Base-by-base conservation (phyloP, 805 yeast species). In the Blastobotrys attinorum region DNA sequence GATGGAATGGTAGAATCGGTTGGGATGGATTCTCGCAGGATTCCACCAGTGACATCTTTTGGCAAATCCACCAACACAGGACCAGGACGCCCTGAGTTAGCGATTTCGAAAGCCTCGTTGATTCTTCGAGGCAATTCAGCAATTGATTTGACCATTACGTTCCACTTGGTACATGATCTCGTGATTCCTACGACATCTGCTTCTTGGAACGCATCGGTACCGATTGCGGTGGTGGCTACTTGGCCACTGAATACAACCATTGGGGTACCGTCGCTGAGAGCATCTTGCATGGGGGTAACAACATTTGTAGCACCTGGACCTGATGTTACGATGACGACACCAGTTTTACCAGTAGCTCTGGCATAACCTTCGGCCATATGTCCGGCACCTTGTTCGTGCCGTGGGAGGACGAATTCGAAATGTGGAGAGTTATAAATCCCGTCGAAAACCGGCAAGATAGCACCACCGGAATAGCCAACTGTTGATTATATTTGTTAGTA, bases 291-390 rank as follows among this genome's bases (percentile, higher is more conserved):
- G 44, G 98, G 96, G n/a, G 98, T 92, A 51, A 92, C 81, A 47
- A 92, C 96, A 61, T 92, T 92, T 44, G 98, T 92, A 40, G 97
- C 98, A 60, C 97, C 98, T 23, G 98, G 98, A 42, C 98, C 98
- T 1, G 96, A 87, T n/a, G 98, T 92, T 42, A 92, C 98, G 57
- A 92, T 71, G 40, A 92, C 97, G 52, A 92, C 95, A 69, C 98
- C 98, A 11, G 97, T 94, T 66, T 86, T 92, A 47, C 97, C 98
- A 16, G 79, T 68, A 33, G 95, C 98, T 54, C 95, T 76, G 45
- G 98, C 97, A 56, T 92, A 92, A 47, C 98, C 98, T 69, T 92
- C 97, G 45, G 98, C 98, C 97, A 92, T 92, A 67, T 92, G 98
- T 42, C 98, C 98, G 15, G 97, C 98, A 63, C 98, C 98, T 69